phyloP scores from a whole-genome alignment of 163 green algal species.

The Chlamydomonas reinhardtii region DNA sequence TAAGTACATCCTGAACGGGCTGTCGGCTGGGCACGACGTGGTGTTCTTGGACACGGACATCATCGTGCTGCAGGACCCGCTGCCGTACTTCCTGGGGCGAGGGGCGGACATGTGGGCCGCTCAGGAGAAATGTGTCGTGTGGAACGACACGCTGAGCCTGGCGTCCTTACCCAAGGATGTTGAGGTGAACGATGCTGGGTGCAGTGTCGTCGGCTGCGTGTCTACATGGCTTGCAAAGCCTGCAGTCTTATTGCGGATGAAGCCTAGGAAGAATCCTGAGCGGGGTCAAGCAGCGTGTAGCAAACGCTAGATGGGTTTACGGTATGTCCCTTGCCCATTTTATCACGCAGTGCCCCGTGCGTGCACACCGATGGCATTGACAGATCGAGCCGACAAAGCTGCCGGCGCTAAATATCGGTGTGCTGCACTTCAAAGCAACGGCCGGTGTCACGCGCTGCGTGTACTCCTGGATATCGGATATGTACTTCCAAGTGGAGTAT shows the following conservation, averaged over 20 bases:
- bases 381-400: no score
- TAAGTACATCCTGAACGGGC: slow-evolving; percentile 53
- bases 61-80: slow-evolving; percentile 28
- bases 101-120: not conserved
- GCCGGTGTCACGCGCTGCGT: not conserved
- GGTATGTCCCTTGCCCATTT: no score
- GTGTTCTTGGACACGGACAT: slow-evolving; percentile 50
- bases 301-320: no score
- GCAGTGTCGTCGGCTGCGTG: not conserved
- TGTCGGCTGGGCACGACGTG: slow-evolving; percentile 34
- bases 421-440: not conserved
- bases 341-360: no score
- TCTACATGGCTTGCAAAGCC: no score
- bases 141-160: slow-evolving; percentile 1
- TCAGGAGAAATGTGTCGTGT: slow-evolving; percentile 37
- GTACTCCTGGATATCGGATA: not conserved
- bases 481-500: not conserved
- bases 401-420: not conserved
- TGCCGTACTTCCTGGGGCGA: slow-evolving; percentile 27
- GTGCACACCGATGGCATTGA: no score
- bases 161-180: not conserved
- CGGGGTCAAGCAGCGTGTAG: no score
- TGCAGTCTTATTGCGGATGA: no score
- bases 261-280: no score
- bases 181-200: no score